Conservation (phyloP, 495 filamentous ascomycete genomes). For the Lepidopterella palustris region DNA sequence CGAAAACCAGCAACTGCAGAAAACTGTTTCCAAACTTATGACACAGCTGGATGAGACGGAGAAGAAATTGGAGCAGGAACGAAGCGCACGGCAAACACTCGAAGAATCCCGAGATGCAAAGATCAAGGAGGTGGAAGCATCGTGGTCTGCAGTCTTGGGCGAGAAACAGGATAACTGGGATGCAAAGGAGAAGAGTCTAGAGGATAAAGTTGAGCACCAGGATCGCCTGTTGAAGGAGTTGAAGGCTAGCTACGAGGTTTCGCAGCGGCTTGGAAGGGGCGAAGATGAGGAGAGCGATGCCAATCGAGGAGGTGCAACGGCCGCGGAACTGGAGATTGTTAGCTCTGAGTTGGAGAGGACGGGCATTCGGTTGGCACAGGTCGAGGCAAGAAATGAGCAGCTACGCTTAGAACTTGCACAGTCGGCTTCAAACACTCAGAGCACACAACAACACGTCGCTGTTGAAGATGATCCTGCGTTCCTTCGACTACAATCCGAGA, state of each 20-base stretch:
- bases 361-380: constrained; percentile 76
- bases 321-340: constrained; percentile 89
- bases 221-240: constrained; percentile 88
- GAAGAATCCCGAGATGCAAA: constrained; percentile 69
- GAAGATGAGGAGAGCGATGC: constrained; percentile 52
- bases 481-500: constrained; percentile 82
- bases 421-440: constrained; percentile 65
- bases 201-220: constrained; percentile 91
- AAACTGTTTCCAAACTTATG: constrained; percentile 72
- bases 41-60: constrained; percentile 86
- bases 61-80: constrained; percentile 64
- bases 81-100: constrained; percentile 60
- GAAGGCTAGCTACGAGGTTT: constrained; percentile 95
- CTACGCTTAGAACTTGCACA: constrained; percentile 84
- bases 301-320: constrained; percentile 57
- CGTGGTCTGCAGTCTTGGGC: constrained; percentile 84
- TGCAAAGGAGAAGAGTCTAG: constrained; percentile 83
- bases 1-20: constrained; percentile 81
- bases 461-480: constrained; percentile 82
- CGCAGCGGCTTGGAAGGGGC: constrained; percentile 72
- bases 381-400: constrained; percentile 93
- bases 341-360: constrained; percentile 86
- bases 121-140: constrained; percentile 79
- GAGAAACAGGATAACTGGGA: constrained; percentile 97
- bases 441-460: constrained; percentile 41